Percentiles rank a stretch among this genome's conserved stretches.
These are phyloP conservation scores for Naganishia kalamii DNA, from an alignment of 768 basidiomycete species.

Conservation along the genomic window DNA sequence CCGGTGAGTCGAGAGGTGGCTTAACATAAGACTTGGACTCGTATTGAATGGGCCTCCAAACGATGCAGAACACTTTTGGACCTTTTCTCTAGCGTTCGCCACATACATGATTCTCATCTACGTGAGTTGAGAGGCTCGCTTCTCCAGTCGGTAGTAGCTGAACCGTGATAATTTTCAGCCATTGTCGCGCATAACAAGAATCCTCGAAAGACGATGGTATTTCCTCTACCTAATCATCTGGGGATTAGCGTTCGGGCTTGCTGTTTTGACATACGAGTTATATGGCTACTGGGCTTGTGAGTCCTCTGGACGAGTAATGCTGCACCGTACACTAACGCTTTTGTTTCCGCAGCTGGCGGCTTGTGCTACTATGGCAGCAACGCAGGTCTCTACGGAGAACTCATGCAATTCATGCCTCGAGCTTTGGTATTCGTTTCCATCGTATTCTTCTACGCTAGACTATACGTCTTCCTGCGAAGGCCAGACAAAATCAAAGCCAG, in stretches of 20 bases:
- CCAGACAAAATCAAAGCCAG: constrained; percentile 45
- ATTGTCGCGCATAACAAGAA: constrained; percentile 35
- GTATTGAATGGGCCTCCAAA: neutral
- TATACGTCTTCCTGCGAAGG: constrained; percentile 47
- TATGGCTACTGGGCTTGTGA: constrained; percentile 37
- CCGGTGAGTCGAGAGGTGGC: constrained; percentile 27
- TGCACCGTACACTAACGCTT: neutral
- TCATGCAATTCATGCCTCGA: constrained; percentile 47
- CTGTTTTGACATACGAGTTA: constrained; percentile 34
- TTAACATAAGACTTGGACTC: neutral
- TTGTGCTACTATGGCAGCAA: constrained; percentile 43
- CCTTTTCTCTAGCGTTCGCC: constrained; percentile 40
- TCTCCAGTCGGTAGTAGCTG: neutral
- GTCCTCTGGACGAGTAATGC: constrained; percentile 5
- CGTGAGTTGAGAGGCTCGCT: constrained; percentile 25
- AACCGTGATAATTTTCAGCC: constrained; percentile 30
- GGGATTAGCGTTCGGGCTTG: constrained; percentile 30
- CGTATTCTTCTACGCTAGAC: constrained; percentile 39
- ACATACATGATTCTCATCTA: constrained; percentile 47
- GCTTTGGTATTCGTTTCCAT: constrained; percentile 42
- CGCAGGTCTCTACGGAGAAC: constrained; percentile 42
- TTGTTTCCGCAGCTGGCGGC: constrained; percentile 30
- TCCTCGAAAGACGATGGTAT: constrained; percentile 41
- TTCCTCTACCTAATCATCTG: constrained; percentile 39
- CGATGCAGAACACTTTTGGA: constrained; percentile 45